Base-by-base conservation (phyloP, 345 rosid species). In the Populus deltoides region DNA sequence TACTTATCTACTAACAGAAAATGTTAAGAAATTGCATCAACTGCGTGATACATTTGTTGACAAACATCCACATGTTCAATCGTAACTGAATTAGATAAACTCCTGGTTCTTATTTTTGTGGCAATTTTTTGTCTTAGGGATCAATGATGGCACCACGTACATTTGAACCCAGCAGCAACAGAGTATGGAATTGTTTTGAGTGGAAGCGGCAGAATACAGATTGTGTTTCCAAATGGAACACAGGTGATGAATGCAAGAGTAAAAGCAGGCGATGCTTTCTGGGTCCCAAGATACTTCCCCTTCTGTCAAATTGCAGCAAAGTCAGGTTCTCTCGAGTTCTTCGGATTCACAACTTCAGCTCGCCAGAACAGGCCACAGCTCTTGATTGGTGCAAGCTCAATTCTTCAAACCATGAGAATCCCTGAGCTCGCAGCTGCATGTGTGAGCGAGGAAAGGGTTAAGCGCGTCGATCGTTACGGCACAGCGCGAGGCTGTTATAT, bases 331-430 rank as follows among this genome's bases (percentile, higher is more conserved):
- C 81, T 93, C 2, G 92, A 81, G 92, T 92, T 93, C 85, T 90
- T 89, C 1, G 97, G 97, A 43, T 96, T 93, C 90, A 92, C 99
- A 0, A 92, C 99, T 17, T 93, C 97, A 1, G 90, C 98, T 18
- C 55, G 66, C 36, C 81, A 85, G 91, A 96, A 92, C 75, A 82
- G 89, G 59, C 99, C 98, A 4, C 98, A 91, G 87, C 92, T 93
- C 82, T 78, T 96, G 16, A 97, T 72, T 0, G 98, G 98, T 0
- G 73, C 86, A 0, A 89, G 78, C 87, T 96, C 98, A 1, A 39
- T 92, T 31, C 91, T 92, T 0, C 84, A 36, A 20, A 73, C 75
- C 13, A 75, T 96, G 4, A 75, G 81, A 12, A 63, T 80, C 5
- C 89, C 94, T 0, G 85, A 91, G 78, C 85, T 92, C 0, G 91